A percentile compares a stretch with the other conserved stretches of the same genome.
These are phyloP conservation scores for Jatropha curcas DNA, from an alignment of 345 rosid species.

Conservation along the genomic window DNA sequence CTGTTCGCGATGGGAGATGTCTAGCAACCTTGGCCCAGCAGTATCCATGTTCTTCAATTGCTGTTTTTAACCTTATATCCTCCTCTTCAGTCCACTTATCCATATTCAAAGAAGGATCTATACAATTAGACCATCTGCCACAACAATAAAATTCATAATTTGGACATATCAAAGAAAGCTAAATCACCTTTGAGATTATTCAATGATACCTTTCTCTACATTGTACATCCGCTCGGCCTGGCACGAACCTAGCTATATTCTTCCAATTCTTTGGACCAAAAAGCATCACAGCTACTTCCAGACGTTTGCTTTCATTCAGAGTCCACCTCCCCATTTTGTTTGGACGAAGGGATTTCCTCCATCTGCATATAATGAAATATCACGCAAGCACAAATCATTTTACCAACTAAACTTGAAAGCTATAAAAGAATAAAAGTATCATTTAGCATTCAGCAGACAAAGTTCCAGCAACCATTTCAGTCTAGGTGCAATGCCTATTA, in stretches of 20 bases:
- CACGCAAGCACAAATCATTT: background rate
- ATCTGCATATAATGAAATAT: slow-evolving; percentile 45
- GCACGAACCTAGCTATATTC: slow-evolving; percentile 76
- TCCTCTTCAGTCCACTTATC: slow-evolving; percentile 77
- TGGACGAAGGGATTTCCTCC: slow-evolving; percentile 76
- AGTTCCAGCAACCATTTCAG: too few species aligned
- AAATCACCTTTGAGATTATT: slow-evolving; percentile 5
- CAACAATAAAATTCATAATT: slow-evolving; percentile 14
- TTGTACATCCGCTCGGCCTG: slow-evolving; percentile 72
- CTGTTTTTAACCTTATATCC: slow-evolving; percentile 63
- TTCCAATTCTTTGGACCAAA: slow-evolving; percentile 84
- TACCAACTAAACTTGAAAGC: background rate
- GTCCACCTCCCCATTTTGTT: slow-evolving; percentile 65
- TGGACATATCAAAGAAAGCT: slow-evolving; percentile 14
- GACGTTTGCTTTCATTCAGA: slow-evolving; percentile 61
- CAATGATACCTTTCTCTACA: slow-evolving; percentile 75
- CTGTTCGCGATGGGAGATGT: slow-evolving; percentile 65
- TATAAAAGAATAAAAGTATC: too few species aligned
- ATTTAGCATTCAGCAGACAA: too few species aligned
- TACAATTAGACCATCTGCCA: slow-evolving; percentile 76
- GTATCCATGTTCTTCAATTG: slow-evolving; percentile 57
- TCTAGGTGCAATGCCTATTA: too few species aligned
- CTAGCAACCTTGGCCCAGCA: slow-evolving; percentile 82
- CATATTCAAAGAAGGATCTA: slow-evolving; percentile 67
- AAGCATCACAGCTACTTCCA: slow-evolving; percentile 76